Conservation (phyloP, 1,139 yeast species). For the Hemisphaericaspora xylanilytica region DNA sequence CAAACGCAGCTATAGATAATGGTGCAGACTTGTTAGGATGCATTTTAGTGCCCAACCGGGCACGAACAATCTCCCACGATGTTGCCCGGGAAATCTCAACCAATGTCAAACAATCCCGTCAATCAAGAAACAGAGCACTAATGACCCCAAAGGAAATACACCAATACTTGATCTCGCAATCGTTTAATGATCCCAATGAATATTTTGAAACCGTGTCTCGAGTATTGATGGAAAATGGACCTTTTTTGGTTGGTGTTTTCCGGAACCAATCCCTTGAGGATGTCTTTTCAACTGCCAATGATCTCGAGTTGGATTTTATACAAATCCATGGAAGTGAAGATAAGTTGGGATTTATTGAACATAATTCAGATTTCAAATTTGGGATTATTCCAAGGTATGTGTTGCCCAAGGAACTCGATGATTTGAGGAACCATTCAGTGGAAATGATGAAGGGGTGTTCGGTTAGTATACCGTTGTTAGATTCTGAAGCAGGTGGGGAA, state of each 20-base stretch:
- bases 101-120: conserved; percentile 24
- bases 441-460: conserved; percentile 19
- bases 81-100: conserved; percentile 56
- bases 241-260: conserved; percentile 85
- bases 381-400: conserved; percentile 79
- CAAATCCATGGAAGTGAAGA: conserved; percentile 90
- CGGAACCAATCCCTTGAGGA: conserved; percentile 73
- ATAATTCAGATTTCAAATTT: conserved; percentile 20
- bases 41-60: conserved; percentile 79
- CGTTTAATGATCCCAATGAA: conserved; percentile 21
- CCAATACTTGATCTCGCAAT: conserved; percentile 14
- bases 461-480: conserved; percentile 62
- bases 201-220: conserved; percentile 34
- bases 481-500: conserved; percentile 90
- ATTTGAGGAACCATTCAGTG: conserved; percentile 22
- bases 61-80: conserved; percentile 60
- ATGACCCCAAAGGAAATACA: conserved; percentile 22
- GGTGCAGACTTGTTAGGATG: conserved; percentile 83
- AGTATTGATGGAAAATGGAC: conserved; percentile 52
- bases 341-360: conserved; percentile 49
- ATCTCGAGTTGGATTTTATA: conserved; percentile 65
- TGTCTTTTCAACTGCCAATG: conserved; percentile 47
- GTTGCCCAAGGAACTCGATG: conserved; percentile 48
- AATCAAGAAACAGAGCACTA: conserved; percentile 17
- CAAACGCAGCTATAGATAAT: conserved; percentile 58